Percentiles rank a stretch among this genome's conserved stretches.
Evolutionary conservation across 257 asterid genomes (phyloP).

Genomic region (Plantago elongata): DNA sequence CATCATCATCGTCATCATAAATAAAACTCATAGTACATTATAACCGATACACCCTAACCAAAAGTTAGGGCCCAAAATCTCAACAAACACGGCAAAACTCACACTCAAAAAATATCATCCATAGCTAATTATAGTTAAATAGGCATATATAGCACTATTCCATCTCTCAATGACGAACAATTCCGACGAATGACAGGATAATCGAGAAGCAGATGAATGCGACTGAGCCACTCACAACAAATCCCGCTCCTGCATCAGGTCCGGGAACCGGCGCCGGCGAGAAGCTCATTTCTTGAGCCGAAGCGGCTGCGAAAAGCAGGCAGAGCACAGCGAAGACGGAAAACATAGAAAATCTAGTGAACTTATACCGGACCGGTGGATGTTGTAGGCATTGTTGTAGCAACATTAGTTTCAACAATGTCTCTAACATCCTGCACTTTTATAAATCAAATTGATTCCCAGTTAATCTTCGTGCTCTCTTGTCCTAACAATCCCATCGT

Average conservation of each 20-base stretch:
- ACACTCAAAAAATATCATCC: not conserved
- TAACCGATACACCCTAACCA: slow-evolving; percentile 22
- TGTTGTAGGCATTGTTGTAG: too few species aligned
- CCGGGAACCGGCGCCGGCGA: slow-evolving; percentile 31
- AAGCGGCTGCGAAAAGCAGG: slow-evolving; percentile 13
- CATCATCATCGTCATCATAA: slow-evolving; percentile 8
- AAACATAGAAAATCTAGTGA: not conserved
- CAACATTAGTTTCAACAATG: too few species aligned
- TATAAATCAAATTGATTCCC: too few species aligned
- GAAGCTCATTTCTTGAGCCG: slow-evolving; percentile 15
- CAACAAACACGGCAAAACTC: slow-evolving; percentile 9
- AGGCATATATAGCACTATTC: not conserved
- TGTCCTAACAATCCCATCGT: too few species aligned
- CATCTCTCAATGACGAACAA: slow-evolving; percentile 13
- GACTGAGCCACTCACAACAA: slow-evolving; percentile 4
- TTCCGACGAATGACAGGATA: slow-evolving; percentile 23
- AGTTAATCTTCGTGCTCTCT: too few species aligned
- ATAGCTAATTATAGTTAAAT: not conserved
- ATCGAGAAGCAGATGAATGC: slow-evolving; percentile 26
- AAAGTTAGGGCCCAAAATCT: slow-evolving; percentile 23
- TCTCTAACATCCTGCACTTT: too few species aligned
- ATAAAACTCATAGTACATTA: not conserved
- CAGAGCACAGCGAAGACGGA: slow-evolving; percentile 13
- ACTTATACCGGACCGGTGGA: too few species aligned
- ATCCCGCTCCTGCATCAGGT: slow-evolving; percentile 33